Conservation (phyloP, 2,329 filamentous ascomycete genomes). For the Cucurbitaria berberidis region DNA sequence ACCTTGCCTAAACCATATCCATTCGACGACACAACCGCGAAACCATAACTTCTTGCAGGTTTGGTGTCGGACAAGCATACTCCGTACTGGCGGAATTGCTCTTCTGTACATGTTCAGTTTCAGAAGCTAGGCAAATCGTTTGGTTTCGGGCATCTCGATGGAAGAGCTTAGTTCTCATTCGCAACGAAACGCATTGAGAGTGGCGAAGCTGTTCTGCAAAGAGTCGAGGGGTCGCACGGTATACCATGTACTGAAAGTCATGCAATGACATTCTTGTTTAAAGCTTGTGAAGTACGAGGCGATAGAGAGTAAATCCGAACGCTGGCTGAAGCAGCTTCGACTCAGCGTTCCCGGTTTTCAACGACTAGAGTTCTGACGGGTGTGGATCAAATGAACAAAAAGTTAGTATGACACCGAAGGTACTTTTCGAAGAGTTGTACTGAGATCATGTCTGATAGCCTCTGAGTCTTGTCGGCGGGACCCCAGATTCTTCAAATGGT, state of each 20-base stretch:
- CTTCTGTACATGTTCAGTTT: conserved; percentile 37
- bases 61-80: conserved; percentile 30
- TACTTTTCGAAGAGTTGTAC: neutral
- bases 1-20: conserved; percentile 7
- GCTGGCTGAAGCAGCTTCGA: neutral
- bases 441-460: neutral
- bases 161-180: conserved; percentile 22
- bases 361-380: no score
- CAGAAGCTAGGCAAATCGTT: conserved; percentile 31
- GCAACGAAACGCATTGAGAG: neutral
- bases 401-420: neutral
- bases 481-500: conserved; percentile 9
- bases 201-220: neutral
- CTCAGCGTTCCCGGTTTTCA: neutral
- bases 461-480: neutral
- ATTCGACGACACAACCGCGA: conserved; percentile 16
- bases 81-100: conserved; percentile 28
- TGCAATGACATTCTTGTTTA: neutral
- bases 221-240: neutral
- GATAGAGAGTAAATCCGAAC: neutral
- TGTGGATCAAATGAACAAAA: neutral
- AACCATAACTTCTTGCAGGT: conserved; percentile 22
- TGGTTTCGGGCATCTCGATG: conserved; percentile 32
- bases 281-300: conserved; percentile 15
- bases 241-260: neutral